Percentiles rank a stretch among this genome's conserved stretches.
Evolutionary conservation across 73 alveolate genomes (phyloP).

Genomic region (Paramecium sonneborni): DNA sequence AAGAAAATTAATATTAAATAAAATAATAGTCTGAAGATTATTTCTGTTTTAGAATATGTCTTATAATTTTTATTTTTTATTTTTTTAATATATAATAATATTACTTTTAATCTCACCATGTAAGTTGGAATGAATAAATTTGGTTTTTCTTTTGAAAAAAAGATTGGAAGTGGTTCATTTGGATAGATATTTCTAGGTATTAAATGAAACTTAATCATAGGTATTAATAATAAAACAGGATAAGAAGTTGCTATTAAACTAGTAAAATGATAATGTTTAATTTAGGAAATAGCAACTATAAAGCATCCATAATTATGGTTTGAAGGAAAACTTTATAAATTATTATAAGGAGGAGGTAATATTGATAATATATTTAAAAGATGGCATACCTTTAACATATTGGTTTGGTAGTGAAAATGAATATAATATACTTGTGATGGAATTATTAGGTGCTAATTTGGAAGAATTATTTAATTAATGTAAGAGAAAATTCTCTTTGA

Average conservation of each 20-base stretch:
- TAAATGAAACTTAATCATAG: background rate
- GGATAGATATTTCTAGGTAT: background rate
- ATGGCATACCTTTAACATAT: constrained; percentile 89
- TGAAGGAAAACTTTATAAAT: background rate
- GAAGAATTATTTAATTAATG: constrained; percentile 73
- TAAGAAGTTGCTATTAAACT: background rate
- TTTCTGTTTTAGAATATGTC: no score
- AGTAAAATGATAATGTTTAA: background rate
- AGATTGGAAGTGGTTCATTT: background rate
- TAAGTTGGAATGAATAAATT: background rate
- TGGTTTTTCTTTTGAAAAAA: background rate
- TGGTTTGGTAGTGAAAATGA: constrained; percentile 82
- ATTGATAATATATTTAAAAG: background rate
- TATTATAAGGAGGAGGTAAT: background rate
- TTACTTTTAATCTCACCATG: background rate
- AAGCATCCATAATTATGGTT: background rate
- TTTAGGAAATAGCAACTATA: background rate
- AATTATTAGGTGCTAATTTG: constrained; percentile 72
- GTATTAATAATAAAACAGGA: background rate
- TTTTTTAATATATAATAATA: background rate
- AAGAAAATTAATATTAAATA: no score
- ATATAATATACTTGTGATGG: constrained; percentile 69
- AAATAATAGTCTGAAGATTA: no score
- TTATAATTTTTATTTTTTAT: background rate
- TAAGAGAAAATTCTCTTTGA: constrained; percentile 63